Base-by-base conservation (phyloP, 1,284 basidiomycete species). In the Tylopilus orsonianus region DNA sequence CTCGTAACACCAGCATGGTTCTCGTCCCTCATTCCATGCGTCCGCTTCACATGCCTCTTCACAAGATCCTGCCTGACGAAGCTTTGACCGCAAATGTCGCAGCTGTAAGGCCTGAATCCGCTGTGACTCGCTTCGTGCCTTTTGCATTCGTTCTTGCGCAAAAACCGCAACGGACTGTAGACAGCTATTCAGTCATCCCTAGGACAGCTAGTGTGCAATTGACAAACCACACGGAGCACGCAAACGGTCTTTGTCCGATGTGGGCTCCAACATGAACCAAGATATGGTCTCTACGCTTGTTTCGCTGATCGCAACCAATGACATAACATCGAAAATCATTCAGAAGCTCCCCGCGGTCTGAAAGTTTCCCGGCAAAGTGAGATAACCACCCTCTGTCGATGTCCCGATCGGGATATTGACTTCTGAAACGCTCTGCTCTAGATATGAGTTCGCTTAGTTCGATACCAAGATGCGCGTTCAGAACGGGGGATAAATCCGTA, bases 141-240 rank as follows among this genome's bases (percentile, higher is more conserved):
- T 60, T 84, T 86, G 69, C 82, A 84, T 62, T 87, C 85, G 59
- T 87, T 86, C 62, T 83, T 85, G 50, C 84, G 78, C 48, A 85
- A 61, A 67, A 87, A 87, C 12, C 78, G 72, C 54, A 81, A 72
- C 4, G 77, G 65, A 58, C 84, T 86, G 43, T 14, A 29, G 36
- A 44, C 18, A 14, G 30, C 16, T 19, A 29, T 43, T 52, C 43
- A 62, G 48, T 37, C 14, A 20, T 38, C 13, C 36, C 35, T 35
- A 36, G 27, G 2, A 34, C 1, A 19, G 37, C 14, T 18, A 32
- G n/a, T 20, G 19, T 39, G 18, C 23, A 19, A 53, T 27, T n/a
- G 20, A 66, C 67, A 47, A 57, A 85, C 84, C 84, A 87, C 53
- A 75, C 59, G 22, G 70, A 58, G 55, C 84, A 87, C 42, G 73